Percentiles rank a stretch among this genome's conserved stretches.
Conservation (phyloP, 805 yeast genomes). For the Lachancea dasiensis region DNA sequence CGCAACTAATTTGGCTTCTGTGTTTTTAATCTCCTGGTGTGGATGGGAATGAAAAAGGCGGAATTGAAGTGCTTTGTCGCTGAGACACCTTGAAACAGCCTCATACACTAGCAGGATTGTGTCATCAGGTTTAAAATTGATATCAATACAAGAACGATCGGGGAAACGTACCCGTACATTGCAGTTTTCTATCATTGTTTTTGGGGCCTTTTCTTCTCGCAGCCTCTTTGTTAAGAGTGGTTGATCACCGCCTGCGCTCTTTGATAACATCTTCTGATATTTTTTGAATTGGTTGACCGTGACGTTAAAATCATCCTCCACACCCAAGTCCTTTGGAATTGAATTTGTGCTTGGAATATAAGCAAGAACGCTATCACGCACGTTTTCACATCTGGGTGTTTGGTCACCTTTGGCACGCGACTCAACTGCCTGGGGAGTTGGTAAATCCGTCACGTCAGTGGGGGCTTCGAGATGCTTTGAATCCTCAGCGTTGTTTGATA, state of each 20-base stretch:
- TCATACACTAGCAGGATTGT: conserved; percentile 32
- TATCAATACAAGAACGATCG: conserved; percentile 47
- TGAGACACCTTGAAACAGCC: conserved; percentile 26
- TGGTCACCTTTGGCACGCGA: no score
- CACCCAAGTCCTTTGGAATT: conserved; percentile 21
- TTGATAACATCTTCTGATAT: conserved; percentile 45
- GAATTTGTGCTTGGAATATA: conserved; percentile 20
- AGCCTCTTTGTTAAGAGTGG: conserved; percentile 40
- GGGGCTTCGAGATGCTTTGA: no score
- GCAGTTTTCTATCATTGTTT: conserved; percentile 30
- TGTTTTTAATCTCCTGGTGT: conserved; percentile 28
- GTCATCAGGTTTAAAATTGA: conserved; percentile 42
- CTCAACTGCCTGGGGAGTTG: no score
- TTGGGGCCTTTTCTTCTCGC: conserved; percentile 31
- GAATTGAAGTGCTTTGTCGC: conserved; percentile 31
- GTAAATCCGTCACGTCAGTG: no score
- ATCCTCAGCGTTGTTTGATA: background rate
- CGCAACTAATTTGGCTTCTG: conserved; percentile 29
- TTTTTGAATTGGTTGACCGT: conserved; percentile 46
- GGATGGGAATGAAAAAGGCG: conserved; percentile 47
- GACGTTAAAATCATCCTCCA: conserved; percentile 37
- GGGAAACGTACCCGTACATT: conserved; percentile 52
- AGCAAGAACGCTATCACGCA: conserved; percentile 19
- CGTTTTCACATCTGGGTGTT: no score
- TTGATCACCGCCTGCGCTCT: conserved; percentile 36